Conservation (phyloP, 352 stramenopile genomes). For the Phytophthora constricta region DNA sequence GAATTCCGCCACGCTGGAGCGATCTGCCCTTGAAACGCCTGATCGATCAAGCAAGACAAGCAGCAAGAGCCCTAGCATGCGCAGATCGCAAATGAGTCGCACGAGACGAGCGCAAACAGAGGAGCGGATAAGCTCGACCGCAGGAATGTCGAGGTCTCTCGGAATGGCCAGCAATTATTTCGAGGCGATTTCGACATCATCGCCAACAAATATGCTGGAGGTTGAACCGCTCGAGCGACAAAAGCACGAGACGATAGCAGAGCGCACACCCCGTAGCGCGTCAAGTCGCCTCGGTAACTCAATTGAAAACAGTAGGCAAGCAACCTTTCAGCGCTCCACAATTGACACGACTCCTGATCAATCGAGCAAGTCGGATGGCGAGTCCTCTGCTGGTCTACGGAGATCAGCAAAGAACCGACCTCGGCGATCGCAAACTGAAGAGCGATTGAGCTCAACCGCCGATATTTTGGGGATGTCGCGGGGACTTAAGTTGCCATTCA, state of each 20-base stretch:
- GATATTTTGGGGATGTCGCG: slow-evolving; percentile 37
- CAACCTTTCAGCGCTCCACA: neutral
- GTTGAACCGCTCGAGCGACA: neutral
- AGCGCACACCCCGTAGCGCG: no score
- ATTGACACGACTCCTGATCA: neutral
- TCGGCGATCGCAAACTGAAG: slow-evolving; percentile 6
- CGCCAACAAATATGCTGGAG: slow-evolving; percentile 5
- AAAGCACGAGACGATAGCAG: neutral
- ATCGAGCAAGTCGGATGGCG: slow-evolving; percentile 6
- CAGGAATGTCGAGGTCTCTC: slow-evolving; percentile 28
- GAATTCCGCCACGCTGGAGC: slow-evolving; percentile 6
- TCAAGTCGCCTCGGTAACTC: neutral
- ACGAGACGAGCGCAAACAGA: slow-evolving; percentile 6
- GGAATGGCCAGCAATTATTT: slow-evolving; percentile 35
- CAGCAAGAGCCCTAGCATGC: no score
- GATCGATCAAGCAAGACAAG: slow-evolving; percentile 11
- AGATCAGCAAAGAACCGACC: slow-evolving; percentile 25
- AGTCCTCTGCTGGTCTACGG: slow-evolving; percentile 5
- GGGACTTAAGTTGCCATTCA: slow-evolving; percentile 23
- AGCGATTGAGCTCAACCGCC: slow-evolving; percentile 31
- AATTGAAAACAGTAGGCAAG: neutral
- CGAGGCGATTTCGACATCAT: slow-evolving; percentile 29
- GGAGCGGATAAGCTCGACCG: slow-evolving; percentile 28
- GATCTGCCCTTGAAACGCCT: slow-evolving; percentile 9
- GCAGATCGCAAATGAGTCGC: slow-evolving; percentile 29